phyloP scores from a whole-genome alignment of 2,329 filamentous ascomycete species.

The Paecilomyces niveus region DNA sequence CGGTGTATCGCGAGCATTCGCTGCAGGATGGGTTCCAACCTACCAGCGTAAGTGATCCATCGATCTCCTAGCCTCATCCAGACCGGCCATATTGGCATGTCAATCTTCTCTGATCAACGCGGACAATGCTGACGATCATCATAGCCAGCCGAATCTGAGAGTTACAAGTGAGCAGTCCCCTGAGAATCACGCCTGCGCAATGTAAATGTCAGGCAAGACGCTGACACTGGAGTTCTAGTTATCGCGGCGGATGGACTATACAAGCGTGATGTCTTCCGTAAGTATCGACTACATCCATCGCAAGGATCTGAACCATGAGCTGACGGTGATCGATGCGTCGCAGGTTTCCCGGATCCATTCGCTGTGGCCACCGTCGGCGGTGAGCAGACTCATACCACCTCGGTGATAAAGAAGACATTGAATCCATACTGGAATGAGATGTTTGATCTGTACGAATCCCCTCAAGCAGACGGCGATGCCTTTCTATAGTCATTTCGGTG shows the following conservation, averaged over 20 bases:
- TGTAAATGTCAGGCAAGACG: constrained; percentile 3
- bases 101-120: background rate
- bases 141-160: constrained; percentile 76
- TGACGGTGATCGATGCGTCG: constrained; percentile 4
- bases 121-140: constrained; percentile 14
- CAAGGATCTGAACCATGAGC: background rate
- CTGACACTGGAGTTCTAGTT: constrained; percentile 51
- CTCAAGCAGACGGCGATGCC: background rate
- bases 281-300: constrained; percentile 32
- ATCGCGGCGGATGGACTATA: constrained; percentile 98
- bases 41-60: constrained; percentile 52
- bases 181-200: background rate
- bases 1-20: constrained; percentile 18
- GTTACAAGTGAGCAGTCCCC: constrained; percentile 65
- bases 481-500: constrained; percentile 1
- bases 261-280: constrained; percentile 99
- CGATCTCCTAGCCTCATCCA: background rate
- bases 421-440: constrained; percentile 99
- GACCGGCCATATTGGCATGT: background rate
- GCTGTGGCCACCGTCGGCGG: constrained; percentile 95
- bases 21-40: constrained; percentile 51
- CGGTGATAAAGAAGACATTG: constrained; percentile 91
- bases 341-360: constrained; percentile 96
- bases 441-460: constrained; percentile 78
- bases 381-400: constrained; percentile 97